These are phyloP conservation scores for Ophiostoma triangulosporum DNA, from an alignment of 2,329 filamentous ascomycete species.

Conservation along the genomic window DNA sequence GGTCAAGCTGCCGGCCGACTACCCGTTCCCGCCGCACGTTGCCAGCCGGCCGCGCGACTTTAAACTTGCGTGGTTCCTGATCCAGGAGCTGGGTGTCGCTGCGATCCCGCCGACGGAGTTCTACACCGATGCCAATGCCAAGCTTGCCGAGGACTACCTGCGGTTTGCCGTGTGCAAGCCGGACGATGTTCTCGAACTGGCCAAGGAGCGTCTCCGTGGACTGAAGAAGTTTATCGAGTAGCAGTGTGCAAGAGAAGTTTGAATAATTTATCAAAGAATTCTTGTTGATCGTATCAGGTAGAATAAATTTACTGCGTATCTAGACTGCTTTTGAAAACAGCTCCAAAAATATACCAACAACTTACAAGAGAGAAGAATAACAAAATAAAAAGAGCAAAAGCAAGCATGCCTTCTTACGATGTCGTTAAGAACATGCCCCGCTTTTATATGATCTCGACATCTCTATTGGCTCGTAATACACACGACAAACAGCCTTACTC, in stretches of 20 bases:
- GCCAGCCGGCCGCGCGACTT: slow-evolving; percentile 80
- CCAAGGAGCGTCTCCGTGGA: slow-evolving; percentile 61
- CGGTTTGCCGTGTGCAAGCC: slow-evolving; percentile 95
- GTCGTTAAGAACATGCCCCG: too few species aligned
- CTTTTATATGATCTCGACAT: too few species aligned
- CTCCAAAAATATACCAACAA: too few species aligned
- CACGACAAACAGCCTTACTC: too few species aligned
- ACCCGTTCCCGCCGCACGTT: slow-evolving; percentile 82
- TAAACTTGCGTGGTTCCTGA: slow-evolving; percentile 90
- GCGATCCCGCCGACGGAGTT: slow-evolving; percentile 96
- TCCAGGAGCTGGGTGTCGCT: slow-evolving; percentile 89
- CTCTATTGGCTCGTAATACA: too few species aligned
- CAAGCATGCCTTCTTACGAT: too few species aligned
- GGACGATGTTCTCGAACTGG: slow-evolving; percentile 67
- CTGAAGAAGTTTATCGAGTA: slow-evolving; percentile 54
- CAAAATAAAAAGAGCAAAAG: too few species aligned
- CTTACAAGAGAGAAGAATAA: too few species aligned
- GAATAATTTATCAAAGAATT: too few species aligned
- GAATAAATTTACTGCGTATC: too few species aligned
- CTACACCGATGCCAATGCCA: slow-evolving; percentile 72
- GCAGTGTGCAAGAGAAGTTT: neutral
- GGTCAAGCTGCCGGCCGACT: slow-evolving; percentile 69
- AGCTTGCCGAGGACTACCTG: slow-evolving; percentile 84
- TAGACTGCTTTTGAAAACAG: too few species aligned
- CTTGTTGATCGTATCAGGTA: neutral